phyloP scores from a whole-genome alignment of 2,329 filamentous ascomycete genomes.

The Cadophora gregata region DNA sequence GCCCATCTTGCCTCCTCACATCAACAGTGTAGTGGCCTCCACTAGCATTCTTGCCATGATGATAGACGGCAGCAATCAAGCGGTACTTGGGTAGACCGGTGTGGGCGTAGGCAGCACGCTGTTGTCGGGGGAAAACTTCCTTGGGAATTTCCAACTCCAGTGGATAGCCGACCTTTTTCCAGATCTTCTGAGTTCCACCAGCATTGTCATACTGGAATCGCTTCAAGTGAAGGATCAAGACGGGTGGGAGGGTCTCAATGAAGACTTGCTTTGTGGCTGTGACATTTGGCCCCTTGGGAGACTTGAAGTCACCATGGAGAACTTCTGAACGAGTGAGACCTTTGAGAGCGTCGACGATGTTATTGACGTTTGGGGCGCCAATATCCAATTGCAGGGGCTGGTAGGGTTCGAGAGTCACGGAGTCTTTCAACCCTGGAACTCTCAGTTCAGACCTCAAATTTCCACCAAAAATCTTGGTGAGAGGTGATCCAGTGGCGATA shows the following conservation, averaged over 20 bases:
- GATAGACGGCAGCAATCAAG: conserved; percentile 90
- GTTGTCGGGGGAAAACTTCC: conserved; percentile 82
- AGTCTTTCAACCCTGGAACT: conserved; percentile 85
- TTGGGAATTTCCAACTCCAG: conserved; percentile 92
- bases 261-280: conserved; percentile 92
- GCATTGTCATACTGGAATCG: conserved; percentile 94
- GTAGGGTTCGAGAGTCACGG: conserved; percentile 91
- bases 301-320: conserved; percentile 83
- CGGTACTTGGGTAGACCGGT: conserved; percentile 81
- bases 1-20: conserved; percentile 89
- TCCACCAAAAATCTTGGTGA: conserved; percentile 94
- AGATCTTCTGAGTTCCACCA: conserved; percentile 93
- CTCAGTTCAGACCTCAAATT: conserved; percentile 88
- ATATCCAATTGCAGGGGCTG: conserved; percentile 96
- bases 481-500: conserved; percentile 76
- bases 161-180: conserved; percentile 97
- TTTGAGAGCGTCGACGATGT: conserved; percentile 89
- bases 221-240: conserved; percentile 94
- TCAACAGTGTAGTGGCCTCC: conserved; percentile 99
- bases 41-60: conserved; percentile 95
- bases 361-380: conserved; percentile 82
- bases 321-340: conserved; percentile 83
- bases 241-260: conserved; percentile 88
- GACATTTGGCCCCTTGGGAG: conserved; percentile 75
- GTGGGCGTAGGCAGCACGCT: conserved; percentile 67